phyloP scores from a whole-genome alignment of 129 eudicot species.

The Tagetes erecta region DNA sequence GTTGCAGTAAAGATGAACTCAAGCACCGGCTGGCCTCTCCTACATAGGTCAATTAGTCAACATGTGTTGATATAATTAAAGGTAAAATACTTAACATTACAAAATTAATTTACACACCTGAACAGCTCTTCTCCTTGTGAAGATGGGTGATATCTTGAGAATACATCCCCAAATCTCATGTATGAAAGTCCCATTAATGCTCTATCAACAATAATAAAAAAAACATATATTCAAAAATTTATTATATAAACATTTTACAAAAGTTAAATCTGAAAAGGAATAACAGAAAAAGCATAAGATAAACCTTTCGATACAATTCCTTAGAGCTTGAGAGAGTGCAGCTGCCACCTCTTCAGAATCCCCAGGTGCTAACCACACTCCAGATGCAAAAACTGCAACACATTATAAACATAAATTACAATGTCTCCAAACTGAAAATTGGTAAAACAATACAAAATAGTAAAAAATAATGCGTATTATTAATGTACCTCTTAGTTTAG shows the following conservation, averaged over 20 bases:
- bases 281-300: constrained; percentile 14
- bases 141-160: constrained; percentile 74
- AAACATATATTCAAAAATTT: neutral
- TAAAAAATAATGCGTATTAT: neutral
- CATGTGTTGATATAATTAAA: neutral
- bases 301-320: constrained; percentile 93
- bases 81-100: neutral
- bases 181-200: constrained; percentile 74
- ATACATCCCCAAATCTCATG: constrained; percentile 92
- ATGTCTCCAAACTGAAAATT: constrained; percentile 4
- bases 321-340: constrained; percentile 90
- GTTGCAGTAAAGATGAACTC: constrained; percentile 92
- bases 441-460: neutral
- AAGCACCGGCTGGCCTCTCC: constrained; percentile 93
- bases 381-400: constrained; percentile 79
- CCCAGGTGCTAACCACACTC: constrained; percentile 95
- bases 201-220: constrained; percentile 44
- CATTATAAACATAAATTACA: constrained; percentile 15
- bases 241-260: constrained; percentile 5
- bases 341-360: constrained; percentile 97
- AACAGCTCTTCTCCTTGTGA: constrained; percentile 84
- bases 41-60: constrained; percentile 34
- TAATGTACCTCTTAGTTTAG: constrained; percentile 72
- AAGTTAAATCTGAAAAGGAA: neutral
- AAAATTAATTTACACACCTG: constrained; percentile 49